Conservation (phyloP, 108 stramenopile genomes). For the Discostella stelligeroides region DNA sequence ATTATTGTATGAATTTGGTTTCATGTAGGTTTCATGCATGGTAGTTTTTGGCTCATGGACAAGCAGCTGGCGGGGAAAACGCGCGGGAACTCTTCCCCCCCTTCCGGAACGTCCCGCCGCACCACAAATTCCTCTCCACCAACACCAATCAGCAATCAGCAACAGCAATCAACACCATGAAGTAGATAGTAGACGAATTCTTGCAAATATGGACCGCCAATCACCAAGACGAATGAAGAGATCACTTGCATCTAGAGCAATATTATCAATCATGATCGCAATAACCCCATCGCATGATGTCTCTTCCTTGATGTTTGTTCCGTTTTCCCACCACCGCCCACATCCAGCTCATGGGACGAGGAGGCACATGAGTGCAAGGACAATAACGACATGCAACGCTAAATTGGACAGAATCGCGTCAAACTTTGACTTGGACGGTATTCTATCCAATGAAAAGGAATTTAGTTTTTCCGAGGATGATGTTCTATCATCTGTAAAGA, state of each 20-base stretch:
- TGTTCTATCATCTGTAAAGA: conserved; percentile 25
- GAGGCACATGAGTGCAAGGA: neutral
- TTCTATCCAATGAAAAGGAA: conserved; percentile 37
- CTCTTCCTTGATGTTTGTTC: neutral
- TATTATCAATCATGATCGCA: neutral
- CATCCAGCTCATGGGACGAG: too few species aligned
- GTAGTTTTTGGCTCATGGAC: too few species aligned
- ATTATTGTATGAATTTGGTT: too few species aligned
- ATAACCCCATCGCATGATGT: neutral
- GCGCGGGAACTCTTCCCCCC: too few species aligned
- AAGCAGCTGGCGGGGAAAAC: too few species aligned
- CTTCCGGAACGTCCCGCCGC: too few species aligned
- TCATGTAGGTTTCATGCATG: too few species aligned
- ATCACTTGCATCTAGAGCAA: conserved; percentile 2
- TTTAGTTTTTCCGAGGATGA: conserved; percentile 15
- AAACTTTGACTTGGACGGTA: conserved; percentile 44
- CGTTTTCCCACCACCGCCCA: neutral
- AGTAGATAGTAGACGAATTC: too few species aligned
- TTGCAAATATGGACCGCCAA: neutral
- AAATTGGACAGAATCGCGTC: conserved; percentile 46
- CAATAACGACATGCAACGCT: conserved; percentile 26
- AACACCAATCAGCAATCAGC: too few species aligned
- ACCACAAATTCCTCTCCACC: neutral
- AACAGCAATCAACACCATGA: neutral
- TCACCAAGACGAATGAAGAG: neutral